Evolutionary conservation across 768 basidiomycete species (phyloP).

Genomic region (Suillus subluteus): DNA sequence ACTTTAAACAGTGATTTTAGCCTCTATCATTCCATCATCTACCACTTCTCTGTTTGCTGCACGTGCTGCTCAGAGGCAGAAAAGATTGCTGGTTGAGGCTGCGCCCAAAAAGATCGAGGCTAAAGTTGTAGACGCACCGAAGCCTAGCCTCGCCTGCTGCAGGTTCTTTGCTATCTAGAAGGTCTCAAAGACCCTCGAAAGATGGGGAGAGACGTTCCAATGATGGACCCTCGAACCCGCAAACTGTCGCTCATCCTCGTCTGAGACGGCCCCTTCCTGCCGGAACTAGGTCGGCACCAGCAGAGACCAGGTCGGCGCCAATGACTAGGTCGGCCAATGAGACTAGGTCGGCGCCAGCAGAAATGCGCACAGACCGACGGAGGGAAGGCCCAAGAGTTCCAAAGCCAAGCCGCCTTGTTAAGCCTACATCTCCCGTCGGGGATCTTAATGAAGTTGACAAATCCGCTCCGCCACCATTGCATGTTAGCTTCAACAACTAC

Average conservation of each 20-base stretch:
- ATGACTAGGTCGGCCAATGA: neutral
- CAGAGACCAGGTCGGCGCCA: neutral
- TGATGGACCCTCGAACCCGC: neutral
- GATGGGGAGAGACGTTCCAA: neutral
- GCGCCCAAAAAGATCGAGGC: neutral
- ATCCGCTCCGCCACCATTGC: neutral
- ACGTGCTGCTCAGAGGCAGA: conserved; percentile 10
- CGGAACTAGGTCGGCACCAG: neutral
- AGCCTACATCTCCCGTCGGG: neutral
- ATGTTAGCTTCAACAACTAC: conserved; percentile 8
- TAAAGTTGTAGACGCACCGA: neutral
- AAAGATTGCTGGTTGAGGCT: neutral
- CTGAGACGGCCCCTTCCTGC: neutral
- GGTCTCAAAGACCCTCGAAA: neutral
- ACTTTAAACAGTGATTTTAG: neutral
- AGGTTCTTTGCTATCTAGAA: conserved; percentile 2
- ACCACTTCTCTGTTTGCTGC: conserved; percentile 11
- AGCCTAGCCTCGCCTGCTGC: neutral
- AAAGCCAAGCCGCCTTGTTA: neutral
- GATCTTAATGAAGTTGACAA: neutral
- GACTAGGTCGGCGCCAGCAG: neutral
- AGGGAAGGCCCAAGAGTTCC: neutral
- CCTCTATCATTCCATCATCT: neutral
- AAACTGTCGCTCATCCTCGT: neutral
- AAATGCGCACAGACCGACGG: neutral